Evolutionary conservation across 306 rosid genomes (phyloP).

Genomic region (Abrus precatorius): DNA sequence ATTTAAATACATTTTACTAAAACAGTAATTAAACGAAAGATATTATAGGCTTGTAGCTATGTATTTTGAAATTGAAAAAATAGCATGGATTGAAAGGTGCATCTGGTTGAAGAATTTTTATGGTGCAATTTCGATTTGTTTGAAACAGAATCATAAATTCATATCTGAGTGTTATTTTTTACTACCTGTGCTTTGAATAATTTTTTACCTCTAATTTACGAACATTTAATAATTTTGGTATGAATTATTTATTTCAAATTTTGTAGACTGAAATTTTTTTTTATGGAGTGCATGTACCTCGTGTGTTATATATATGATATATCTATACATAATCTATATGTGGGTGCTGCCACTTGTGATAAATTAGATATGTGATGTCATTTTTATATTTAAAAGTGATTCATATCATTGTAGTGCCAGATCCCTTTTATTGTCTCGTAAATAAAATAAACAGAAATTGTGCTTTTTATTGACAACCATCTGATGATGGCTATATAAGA

Average conservation of each 20-base stretch:
- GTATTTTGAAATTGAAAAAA: not conserved
- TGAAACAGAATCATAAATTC: not conserved
- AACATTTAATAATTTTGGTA: not conserved
- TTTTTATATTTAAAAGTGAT: constrained; percentile 32
- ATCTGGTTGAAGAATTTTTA: not conserved
- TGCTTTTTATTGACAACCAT: not conserved
- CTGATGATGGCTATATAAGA: not conserved
- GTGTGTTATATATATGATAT: not conserved
- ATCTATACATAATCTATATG: not conserved
- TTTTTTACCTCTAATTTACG: not conserved
- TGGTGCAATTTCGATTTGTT: not conserved
- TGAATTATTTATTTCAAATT: not conserved
- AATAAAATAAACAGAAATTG: not conserved
- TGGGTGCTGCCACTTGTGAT: constrained; percentile 32
- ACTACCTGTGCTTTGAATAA: not conserved
- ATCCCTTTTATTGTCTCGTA: not conserved
- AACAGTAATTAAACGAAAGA: not conserved
- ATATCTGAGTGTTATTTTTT: not conserved
- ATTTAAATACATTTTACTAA: not conserved
- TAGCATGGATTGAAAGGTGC: not conserved
- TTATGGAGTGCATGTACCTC: not conserved
- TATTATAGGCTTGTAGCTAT: not conserved
- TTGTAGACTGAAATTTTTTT: not conserved
- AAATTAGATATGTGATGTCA: not conserved
- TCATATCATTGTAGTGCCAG: not conserved